Percentiles rank a stretch among this genome's conserved stretches.
phyloP scores from a whole-genome alignment of 83 land plant species.

The Isoetes engelmannii region DNA sequence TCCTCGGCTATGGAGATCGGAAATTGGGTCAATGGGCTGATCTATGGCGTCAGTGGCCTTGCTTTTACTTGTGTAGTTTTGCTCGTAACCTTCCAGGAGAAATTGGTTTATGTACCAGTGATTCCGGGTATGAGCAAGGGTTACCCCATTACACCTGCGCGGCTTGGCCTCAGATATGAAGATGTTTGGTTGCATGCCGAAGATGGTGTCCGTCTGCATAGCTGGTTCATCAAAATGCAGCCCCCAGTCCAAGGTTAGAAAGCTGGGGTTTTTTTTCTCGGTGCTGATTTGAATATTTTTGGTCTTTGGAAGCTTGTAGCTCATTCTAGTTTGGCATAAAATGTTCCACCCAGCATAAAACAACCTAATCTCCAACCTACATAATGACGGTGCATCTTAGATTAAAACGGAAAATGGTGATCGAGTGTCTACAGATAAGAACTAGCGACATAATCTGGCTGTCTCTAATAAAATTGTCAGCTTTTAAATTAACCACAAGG shows the following conservation, averaged over 20 bases:
- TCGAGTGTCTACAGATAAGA: no score
- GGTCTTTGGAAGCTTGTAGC: no score
- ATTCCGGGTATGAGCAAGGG: conserved; percentile 81
- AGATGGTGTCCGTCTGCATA: conserved; percentile 81
- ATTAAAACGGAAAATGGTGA: no score
- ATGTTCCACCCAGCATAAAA: no score
- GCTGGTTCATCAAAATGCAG: conserved; percentile 82
- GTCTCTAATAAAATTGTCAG: no score
- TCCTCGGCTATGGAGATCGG: conserved; percentile 42
- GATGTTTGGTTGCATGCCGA: conserved; percentile 76
- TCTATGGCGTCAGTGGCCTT: conserved; percentile 87
- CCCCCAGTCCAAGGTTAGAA: conserved; percentile 52
- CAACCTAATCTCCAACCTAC: no score
- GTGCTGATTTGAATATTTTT: background rate
- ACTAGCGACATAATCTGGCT: no score
- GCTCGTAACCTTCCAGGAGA: conserved; percentile 89
- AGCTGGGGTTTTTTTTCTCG: background rate
- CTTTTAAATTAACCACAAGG: no score
- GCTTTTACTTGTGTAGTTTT: conserved; percentile 71
- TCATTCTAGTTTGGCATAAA: no score
- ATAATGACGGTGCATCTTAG: no score
- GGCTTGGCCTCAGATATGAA: conserved; percentile 73
- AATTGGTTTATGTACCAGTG: conserved; percentile 88
- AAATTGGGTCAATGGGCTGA: conserved; percentile 47
- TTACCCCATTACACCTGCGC: conserved; percentile 79